A percentile compares a stretch with the other conserved stretches of the same genome.
These are phyloP conservation scores for Gloeopeniophorella convolvens DNA, from an alignment of 768 basidiomycete genomes.

Conservation along the genomic window DNA sequence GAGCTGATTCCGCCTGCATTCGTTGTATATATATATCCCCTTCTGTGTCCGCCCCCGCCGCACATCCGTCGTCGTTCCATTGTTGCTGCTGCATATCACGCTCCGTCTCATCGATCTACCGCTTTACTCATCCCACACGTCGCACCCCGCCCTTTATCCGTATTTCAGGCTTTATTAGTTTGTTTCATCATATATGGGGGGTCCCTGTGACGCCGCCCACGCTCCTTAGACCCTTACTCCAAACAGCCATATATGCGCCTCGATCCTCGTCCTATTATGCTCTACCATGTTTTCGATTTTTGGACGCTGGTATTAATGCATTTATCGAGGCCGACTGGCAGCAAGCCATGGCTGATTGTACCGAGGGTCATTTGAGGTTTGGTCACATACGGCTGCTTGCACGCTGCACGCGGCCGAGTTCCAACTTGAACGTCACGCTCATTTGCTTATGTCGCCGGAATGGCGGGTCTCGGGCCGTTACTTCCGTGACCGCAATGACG, in stretches of 20 bases:
- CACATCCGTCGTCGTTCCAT: slow-evolving; percentile 15
- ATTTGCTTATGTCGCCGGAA: too few species aligned
- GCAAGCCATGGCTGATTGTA: neutral
- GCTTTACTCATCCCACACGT: slow-evolving; percentile 17
- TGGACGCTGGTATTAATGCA: slow-evolving; percentile 3
- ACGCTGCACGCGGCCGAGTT: too few species aligned
- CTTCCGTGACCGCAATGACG: too few species aligned
- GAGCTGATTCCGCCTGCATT: neutral
- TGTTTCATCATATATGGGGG: slow-evolving; percentile 9
- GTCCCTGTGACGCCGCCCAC: slow-evolving; percentile 7
- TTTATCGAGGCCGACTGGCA: slow-evolving; percentile 2
- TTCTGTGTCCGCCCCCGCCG: slow-evolving; percentile 4
- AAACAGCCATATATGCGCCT: slow-evolving; percentile 7
- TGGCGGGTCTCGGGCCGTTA: too few species aligned
- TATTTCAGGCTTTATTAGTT: slow-evolving; percentile 18
- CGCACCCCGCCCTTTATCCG: slow-evolving; percentile 10
- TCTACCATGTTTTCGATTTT: slow-evolving; percentile 1
- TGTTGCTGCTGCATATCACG: slow-evolving; percentile 22
- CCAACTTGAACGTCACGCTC: too few species aligned
- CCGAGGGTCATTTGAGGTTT: neutral
- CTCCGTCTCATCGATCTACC: slow-evolving; percentile 14
- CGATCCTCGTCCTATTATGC: slow-evolving; percentile 14
- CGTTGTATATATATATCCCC: slow-evolving; percentile 18
- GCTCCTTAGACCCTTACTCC: slow-evolving; percentile 12
- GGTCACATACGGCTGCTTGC: too few species aligned